A percentile compares a stretch with the other conserved stretches of the same genome.
These are phyloP conservation scores for Chloranthus sessilifolius DNA, from an alignment of 164 flowering plant genomes.

Conservation along the genomic window DNA sequence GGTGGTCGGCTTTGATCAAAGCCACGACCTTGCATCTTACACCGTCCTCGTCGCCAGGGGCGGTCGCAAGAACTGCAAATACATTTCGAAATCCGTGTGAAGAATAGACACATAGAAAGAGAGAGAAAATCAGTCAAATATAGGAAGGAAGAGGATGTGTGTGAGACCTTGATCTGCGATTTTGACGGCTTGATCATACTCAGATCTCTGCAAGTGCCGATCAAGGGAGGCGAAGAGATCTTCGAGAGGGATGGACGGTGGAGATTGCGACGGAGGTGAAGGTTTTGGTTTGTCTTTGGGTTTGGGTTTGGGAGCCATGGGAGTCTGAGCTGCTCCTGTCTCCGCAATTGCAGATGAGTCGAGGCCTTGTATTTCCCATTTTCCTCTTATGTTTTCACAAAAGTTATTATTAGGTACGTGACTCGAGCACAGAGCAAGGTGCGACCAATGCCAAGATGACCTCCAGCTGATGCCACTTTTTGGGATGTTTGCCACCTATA, in stretches of 20 bases:
- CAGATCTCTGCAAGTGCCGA: slow-evolving; percentile 58
- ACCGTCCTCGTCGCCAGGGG: slow-evolving; percentile 85
- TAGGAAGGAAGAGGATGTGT: neutral
- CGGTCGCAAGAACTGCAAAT: slow-evolving; percentile 53
- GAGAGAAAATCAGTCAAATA: neutral
- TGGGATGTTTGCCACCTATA: too few relatives aligned
- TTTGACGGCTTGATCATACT: slow-evolving; percentile 63
- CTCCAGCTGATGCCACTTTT: too few relatives aligned
- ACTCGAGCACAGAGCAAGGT: too few relatives aligned
- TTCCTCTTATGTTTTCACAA: too few relatives aligned
- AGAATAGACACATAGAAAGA: neutral
- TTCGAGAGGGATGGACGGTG: slow-evolving; percentile 51
- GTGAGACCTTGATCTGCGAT: slow-evolving; percentile 74
- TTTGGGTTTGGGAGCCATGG: slow-evolving; percentile 88
- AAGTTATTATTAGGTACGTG: too few relatives aligned
- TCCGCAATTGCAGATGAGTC: too few relatives aligned
- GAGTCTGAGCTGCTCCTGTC: too few relatives aligned
- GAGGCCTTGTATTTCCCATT: too few relatives aligned
- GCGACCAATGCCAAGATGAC: too few relatives aligned
- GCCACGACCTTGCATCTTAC: slow-evolving; percentile 82
- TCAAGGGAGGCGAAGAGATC: slow-evolving; percentile 81
- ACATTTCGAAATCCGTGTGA: neutral
- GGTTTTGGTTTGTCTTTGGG: slow-evolving; percentile 57
- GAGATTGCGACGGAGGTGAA: slow-evolving; percentile 26
- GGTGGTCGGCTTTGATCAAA: slow-evolving; percentile 50